phyloP scores from a whole-genome alignment of 208 protist species.

The Strigomonas oncopelti region DNA sequence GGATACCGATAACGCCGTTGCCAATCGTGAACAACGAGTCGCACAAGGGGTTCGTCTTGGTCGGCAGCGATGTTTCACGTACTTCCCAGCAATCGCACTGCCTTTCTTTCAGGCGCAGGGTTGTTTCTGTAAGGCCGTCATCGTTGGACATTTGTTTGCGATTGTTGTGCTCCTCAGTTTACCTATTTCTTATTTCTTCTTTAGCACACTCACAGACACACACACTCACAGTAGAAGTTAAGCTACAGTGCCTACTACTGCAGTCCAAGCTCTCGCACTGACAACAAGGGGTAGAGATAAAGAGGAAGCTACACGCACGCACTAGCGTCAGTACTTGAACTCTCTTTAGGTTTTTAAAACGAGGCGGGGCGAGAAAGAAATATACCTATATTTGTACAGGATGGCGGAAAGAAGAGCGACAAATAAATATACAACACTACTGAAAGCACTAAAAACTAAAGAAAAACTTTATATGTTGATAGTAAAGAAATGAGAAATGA shows the following conservation, averaged over 20 bases:
- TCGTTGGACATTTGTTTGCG: constrained; percentile 2
- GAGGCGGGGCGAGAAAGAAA: background rate
- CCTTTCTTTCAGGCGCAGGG: constrained; percentile 2
- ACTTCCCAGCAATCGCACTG: constrained; percentile 66
- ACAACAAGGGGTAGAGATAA: no score
- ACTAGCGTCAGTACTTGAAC: no score
- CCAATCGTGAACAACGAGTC: constrained; percentile 81
- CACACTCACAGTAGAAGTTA: no score
- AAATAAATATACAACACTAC: background rate
- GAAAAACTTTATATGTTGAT: background rate
- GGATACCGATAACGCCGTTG: constrained; percentile 79
- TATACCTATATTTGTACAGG: no score
- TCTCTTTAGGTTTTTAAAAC: no score
- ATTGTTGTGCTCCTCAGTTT: no score
- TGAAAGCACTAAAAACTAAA: constrained; percentile 2
- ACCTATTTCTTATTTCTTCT: no score
- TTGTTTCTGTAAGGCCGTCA: background rate
- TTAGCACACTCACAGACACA: no score
- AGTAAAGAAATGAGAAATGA: constrained; percentile 6
- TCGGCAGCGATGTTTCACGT: constrained; percentile 46
- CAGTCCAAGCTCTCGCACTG: no score
- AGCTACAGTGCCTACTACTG: no score
- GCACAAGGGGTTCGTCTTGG: constrained; percentile 38
- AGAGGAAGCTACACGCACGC: no score
- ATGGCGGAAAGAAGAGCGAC: background rate